These are phyloP conservation scores for Cantharellus cinnabarinus DNA, from an alignment of 768 basidiomycete genomes.

Conservation along the genomic window DNA sequence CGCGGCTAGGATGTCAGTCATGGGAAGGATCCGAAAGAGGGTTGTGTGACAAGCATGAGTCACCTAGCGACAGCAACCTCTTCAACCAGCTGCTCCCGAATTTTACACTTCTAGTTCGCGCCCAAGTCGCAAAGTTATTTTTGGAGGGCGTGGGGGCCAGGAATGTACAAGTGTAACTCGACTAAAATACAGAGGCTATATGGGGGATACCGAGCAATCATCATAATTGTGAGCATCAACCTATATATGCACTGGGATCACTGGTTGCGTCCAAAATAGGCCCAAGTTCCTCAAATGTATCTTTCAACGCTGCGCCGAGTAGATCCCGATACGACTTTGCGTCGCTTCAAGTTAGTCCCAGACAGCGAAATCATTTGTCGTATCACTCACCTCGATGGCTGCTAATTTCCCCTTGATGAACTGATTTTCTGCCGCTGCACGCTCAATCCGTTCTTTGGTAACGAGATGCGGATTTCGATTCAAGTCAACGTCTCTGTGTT, in stretches of 20 bases:
- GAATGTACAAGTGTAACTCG: too few species aligned
- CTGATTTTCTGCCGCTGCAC: slow-evolving; percentile 74
- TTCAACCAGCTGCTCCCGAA: too few species aligned
- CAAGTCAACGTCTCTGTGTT: slow-evolving; percentile 48
- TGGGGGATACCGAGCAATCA: too few species aligned
- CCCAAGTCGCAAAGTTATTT: too few species aligned
- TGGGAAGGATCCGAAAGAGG: neutral
- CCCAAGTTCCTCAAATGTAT: slow-evolving; percentile 55
- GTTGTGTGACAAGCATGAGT: too few species aligned
- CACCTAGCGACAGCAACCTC: too few species aligned
- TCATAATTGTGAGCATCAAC: too few species aligned
- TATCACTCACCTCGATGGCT: slow-evolving; percentile 40
- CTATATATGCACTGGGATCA: neutral
- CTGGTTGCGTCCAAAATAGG: slow-evolving; percentile 7
- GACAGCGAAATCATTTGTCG: neutral
- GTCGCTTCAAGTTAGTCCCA: slow-evolving; percentile 3
- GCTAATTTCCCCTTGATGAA: slow-evolving; percentile 80
- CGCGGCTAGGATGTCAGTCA: neutral
- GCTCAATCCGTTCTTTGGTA: slow-evolving; percentile 59
- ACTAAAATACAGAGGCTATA: too few species aligned
- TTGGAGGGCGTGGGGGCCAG: too few species aligned
- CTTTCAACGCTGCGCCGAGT: slow-evolving; percentile 47
- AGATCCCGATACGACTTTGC: slow-evolving; percentile 47
- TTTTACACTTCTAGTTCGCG: too few species aligned
- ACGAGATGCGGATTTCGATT: slow-evolving; percentile 63